Evolutionary conservation across 768 basidiomycete genomes (phyloP).

Genomic region (Coprinellus aureogranulatus): DNA sequence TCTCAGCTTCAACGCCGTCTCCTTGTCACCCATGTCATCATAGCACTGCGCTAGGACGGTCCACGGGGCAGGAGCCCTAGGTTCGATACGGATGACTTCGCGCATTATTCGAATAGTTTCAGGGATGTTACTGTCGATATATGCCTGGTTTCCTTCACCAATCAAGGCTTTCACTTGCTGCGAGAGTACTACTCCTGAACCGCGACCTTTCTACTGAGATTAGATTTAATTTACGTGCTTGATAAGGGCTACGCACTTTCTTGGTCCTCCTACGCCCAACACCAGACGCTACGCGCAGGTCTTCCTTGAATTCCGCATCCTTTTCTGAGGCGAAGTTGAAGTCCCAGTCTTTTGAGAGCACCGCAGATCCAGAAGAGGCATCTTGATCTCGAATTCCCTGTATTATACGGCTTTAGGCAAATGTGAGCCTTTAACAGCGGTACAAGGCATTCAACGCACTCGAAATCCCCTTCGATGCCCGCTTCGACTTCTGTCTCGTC

Average conservation of each 20-base stretch:
- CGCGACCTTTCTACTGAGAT: conserved; percentile 39
- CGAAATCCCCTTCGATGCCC: conserved; percentile 62
- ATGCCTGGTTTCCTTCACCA: conserved; percentile 85
- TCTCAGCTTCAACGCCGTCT: conserved; percentile 76
- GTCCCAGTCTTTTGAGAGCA: conserved; percentile 71
- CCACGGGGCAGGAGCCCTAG: conserved; percentile 82
- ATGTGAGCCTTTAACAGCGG: neutral
- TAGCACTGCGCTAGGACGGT: conserved; percentile 83
- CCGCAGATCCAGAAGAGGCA: conserved; percentile 35
- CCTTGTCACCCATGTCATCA: conserved; percentile 62
- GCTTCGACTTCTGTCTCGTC: conserved; percentile 35
- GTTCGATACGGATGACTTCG: conserved; percentile 93
- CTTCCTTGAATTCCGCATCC: conserved; percentile 69
- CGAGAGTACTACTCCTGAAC: conserved; percentile 55
- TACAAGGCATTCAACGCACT: conserved; percentile 29
- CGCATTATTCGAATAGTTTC: conserved; percentile 79
- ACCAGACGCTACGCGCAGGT: conserved; percentile 71
- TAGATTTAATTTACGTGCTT: neutral
- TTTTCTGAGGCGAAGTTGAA: conserved; percentile 60
- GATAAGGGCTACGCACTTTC: conserved; percentile 34
- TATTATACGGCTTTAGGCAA: conserved; percentile 47
- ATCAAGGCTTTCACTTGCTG: conserved; percentile 72
- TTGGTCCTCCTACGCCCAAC: conserved; percentile 58
- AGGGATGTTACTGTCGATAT: conserved; percentile 64
- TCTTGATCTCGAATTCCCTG: conserved; percentile 59